Percentiles rank a stretch among this genome's conserved stretches.
phyloP scores from a whole-genome alignment of 805 yeast species.

The Nakazawaea sp. region DNA sequence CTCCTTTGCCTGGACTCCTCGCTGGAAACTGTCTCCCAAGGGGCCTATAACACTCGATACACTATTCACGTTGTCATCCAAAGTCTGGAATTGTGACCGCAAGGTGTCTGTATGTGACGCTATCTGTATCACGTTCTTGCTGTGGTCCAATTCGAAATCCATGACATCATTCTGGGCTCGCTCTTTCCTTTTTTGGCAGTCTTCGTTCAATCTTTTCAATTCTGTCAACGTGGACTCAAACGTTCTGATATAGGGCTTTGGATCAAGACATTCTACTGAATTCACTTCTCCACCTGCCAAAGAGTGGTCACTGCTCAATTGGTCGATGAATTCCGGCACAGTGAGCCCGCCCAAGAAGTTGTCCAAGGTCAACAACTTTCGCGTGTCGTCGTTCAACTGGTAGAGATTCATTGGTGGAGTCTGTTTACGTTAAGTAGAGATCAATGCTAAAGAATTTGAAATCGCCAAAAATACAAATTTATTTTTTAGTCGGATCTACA shows the following conservation, averaged over 20 bases:
- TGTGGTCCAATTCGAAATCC: slow-evolving; percentile 58
- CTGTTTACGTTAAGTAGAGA: too few relatives aligned
- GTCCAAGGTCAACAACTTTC: slow-evolving; percentile 47
- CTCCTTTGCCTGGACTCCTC: slow-evolving; percentile 65
- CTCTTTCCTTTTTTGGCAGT: slow-evolving; percentile 43
- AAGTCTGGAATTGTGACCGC: slow-evolving; percentile 15
- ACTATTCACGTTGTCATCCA: slow-evolving; percentile 47
- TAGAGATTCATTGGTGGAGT: slow-evolving; percentile 47
- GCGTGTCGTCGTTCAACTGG: slow-evolving; percentile 59
- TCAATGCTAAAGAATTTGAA: too few relatives aligned
- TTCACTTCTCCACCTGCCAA: slow-evolving; percentile 42
- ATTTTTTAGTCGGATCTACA: too few relatives aligned
- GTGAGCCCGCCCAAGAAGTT: slow-evolving; percentile 64
- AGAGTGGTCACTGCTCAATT: slow-evolving; percentile 62
- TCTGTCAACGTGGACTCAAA: slow-evolving; percentile 82
- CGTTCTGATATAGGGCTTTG: slow-evolving; percentile 90
- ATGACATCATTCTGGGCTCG: slow-evolving; percentile 52
- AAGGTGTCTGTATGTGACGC: slow-evolving; percentile 34
- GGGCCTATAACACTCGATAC: slow-evolving; percentile 61
- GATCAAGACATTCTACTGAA: slow-evolving; percentile 60
- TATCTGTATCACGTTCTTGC: slow-evolving; percentile 54
- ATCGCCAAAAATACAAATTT: too few relatives aligned
- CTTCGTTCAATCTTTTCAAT: slow-evolving; percentile 52
- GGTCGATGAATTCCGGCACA: slow-evolving; percentile 76
- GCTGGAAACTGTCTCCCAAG: slow-evolving; percentile 59